Conservation (phyloP, 805 yeast species). For the Pichia cephalocereana region DNA sequence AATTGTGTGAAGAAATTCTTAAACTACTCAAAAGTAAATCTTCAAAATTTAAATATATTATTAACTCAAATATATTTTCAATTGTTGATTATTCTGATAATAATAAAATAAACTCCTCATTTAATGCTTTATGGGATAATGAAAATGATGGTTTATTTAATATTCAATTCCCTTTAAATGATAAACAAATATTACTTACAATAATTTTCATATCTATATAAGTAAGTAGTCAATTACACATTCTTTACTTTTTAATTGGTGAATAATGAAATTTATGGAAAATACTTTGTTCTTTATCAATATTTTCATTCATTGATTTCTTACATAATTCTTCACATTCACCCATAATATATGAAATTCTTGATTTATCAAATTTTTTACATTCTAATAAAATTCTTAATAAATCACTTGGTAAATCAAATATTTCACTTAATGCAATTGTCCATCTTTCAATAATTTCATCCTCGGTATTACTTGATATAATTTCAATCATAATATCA, state of each 20-base stretch:
- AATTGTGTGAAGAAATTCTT: not conserved
- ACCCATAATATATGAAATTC: constrained; percentile 15
- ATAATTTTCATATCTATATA: constrained; percentile 4
- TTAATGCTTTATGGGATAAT: constrained; percentile 52
- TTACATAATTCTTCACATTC: constrained; percentile 16
- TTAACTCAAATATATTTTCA: constrained; percentile 32
- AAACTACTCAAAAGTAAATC: constrained; percentile 25
- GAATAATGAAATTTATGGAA: constrained; percentile 9
- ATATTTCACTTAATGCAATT: constrained; percentile 52
- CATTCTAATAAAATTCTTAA: constrained; percentile 52
- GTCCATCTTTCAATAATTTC: constrained; percentile 33
- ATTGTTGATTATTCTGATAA: constrained; percentile 17
- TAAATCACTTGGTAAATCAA: constrained; percentile 70
- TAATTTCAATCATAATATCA: constrained; percentile 52
- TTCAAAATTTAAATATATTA: constrained; percentile 48
- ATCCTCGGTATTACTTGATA: constrained; percentile 36
- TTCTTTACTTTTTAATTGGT: not conserved
- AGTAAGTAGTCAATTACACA: not conserved
- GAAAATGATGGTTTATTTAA: constrained; percentile 45
- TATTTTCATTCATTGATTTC: constrained; percentile 2
- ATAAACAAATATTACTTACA: not conserved
- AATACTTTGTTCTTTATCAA: constrained; percentile 1
- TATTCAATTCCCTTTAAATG: constrained; percentile 22
- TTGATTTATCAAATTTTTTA: constrained; percentile 21
- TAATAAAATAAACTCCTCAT: constrained; percentile 25